phyloP scores from a whole-genome alignment of 1,284 basidiomycete species.

The Malassezia arunalokei region DNA sequence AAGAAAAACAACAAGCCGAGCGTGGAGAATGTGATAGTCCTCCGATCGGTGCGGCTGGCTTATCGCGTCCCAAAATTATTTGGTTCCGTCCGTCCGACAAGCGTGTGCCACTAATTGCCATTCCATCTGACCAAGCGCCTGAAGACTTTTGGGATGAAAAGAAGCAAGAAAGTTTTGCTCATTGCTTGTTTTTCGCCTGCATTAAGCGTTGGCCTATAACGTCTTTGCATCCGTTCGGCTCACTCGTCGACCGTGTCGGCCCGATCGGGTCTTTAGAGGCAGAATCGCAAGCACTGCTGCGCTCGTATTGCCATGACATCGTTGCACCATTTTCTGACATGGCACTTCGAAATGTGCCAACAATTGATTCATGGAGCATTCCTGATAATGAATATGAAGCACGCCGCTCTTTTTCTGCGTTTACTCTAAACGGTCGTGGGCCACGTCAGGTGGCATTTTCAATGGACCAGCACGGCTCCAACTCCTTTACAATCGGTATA shows the following conservation, averaged over 20 bases:
- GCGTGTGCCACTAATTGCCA: conserved; percentile 94
- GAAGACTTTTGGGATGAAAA: conserved; percentile 89
- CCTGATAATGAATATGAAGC: neutral
- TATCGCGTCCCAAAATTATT: conserved; percentile 81
- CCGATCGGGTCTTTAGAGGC: conserved; percentile 97
- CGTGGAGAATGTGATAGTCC: conserved; percentile 66
- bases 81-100: conserved; percentile 99
- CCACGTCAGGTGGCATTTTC: conserved; percentile 73
- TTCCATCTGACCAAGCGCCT: conserved; percentile 90
- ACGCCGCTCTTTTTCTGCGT: neutral
- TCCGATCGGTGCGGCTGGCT: conserved; percentile 57
- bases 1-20: conserved; percentile 98
- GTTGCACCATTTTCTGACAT: conserved; percentile 50
- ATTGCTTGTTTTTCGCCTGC: conserved; percentile 89
- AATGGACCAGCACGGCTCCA: conserved; percentile 73
- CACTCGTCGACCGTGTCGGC: conserved; percentile 91
- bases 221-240: conserved; percentile 95
- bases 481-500: conserved; percentile 77
- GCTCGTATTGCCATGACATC: conserved; percentile 67
- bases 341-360: conserved; percentile 89
- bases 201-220: conserved; percentile 83
- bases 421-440: neutral
- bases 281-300: conserved; percentile 88
- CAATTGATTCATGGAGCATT: conserved; percentile 41
- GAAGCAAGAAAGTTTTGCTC: conserved; percentile 61